Evolutionary conservation across 2,329 filamentous ascomycete species (phyloP), one percentile per base, ranked within the genome.

Genomic region (Aspergillus luchuensis): DNA sequence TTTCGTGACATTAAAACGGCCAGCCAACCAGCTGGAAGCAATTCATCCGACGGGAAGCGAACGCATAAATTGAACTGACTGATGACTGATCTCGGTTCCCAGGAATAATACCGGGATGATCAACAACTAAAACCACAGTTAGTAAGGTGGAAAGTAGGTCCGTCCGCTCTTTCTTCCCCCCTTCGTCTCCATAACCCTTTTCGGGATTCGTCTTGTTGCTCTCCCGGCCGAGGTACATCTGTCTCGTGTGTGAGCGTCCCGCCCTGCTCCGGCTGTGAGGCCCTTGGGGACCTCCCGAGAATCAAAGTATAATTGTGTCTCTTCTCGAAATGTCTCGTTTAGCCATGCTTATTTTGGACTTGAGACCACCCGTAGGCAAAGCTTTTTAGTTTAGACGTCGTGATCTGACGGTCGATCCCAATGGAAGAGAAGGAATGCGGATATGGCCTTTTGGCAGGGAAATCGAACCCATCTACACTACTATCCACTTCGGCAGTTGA

Each of bases 371-470:
- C 33, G 33, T 36, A 36, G 10, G 33, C 15, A 28, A 50, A 50
- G 49, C 28, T 39, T 48, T 54, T 50, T 54, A 53, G 57, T 30
- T 48, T 48, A 28, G 41, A 43, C 25, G 47, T 50, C 47, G 48
- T 63, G 60, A 59, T 59, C 50, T 61, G 51, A 61, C 41, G 54
- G 66, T 56, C 64, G 66, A 67, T 66, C 64, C 56, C 23, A 66
- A 67, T 67, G 55, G 59, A 60, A 56, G 36, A 45, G 45, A 48
- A 53, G 58, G 33, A 36, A 36, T 36, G 33, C 33, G 11, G 33
- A 36, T 4, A 36, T 28, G 25, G 25, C 30, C 33, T 13, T 36
- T 60, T 61, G 48, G 58, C 50, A 54, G 53, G 39, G 36, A 56
- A 55, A 30, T 30, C 28, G 8, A 52, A 39, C 8, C 55, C 51